These are phyloP conservation scores for Pharus latifolius DNA, from an alignment of 176 grass and related monocot genomes.

Conservation along the genomic window DNA sequence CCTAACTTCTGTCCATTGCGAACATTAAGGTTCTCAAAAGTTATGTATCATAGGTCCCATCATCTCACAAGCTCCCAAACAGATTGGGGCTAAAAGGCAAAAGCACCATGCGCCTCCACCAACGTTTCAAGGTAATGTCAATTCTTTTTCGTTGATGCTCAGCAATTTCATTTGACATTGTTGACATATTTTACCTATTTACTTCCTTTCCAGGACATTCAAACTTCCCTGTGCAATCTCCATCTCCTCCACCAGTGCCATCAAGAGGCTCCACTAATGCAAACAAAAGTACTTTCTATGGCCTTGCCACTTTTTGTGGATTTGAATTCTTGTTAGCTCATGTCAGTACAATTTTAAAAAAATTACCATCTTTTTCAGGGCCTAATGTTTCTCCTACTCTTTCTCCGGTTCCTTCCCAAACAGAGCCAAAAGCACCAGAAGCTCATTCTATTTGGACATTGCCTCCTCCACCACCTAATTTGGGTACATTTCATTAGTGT, in stretches of 20 bases:
- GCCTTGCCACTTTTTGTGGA: background rate
- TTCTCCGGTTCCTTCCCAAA: conserved; percentile 36
- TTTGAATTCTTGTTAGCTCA: background rate
- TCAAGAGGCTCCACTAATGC: conserved; percentile 15
- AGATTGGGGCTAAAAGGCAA: conserved; percentile 29
- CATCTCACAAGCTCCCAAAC: conserved; percentile 21
- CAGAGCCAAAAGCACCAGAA: conserved; percentile 37
- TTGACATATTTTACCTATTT: background rate
- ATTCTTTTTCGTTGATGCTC: background rate
- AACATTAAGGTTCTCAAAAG: conserved; percentile 16
- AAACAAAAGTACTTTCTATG: conserved; percentile 37
- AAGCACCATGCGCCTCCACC: conserved; percentile 39
- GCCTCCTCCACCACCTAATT: conserved; percentile 93
- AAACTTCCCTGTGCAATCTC: conserved; percentile 22
- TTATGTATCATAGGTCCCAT: conserved; percentile 9
- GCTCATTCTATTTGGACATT: conserved; percentile 62
- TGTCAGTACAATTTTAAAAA: background rate
- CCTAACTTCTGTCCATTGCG: background rate
- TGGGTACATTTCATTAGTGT: conserved; percentile 25
- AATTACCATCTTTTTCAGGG: conserved; percentile 32
- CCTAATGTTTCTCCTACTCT: conserved; percentile 41
- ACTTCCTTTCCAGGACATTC: conserved; percentile 35
- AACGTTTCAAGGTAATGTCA: conserved; percentile 33
- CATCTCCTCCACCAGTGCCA: conserved; percentile 39
- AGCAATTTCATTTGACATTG: background rate